Conservation (phyloP, 2,329 filamentous ascomycete genomes). For the Talaromyces atroroseus region DNA sequence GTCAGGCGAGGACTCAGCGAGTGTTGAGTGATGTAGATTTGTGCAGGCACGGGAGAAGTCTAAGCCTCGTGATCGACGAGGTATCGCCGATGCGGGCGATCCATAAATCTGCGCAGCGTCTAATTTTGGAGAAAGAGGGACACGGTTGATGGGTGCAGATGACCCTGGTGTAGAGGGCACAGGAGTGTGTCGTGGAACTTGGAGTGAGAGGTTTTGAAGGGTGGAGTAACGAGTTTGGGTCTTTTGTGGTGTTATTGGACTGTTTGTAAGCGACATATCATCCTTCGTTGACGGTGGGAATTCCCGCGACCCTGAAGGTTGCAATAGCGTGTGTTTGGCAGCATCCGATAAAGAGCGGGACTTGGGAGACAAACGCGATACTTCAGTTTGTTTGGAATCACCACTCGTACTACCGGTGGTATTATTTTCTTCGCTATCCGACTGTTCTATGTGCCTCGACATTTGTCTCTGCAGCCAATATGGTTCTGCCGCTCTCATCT, state of each 20-base stretch:
- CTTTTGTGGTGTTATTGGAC: constrained; percentile 60
- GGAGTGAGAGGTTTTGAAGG: constrained; percentile 61
- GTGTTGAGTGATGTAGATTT: constrained; percentile 88
- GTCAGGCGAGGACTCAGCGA: constrained; percentile 85
- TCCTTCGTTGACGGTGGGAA: constrained; percentile 56
- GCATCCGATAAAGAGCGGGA: constrained; percentile 63
- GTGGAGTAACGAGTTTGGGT: constrained; percentile 56
- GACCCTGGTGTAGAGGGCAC: constrained; percentile 41
- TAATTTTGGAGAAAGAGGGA: constrained; percentile 76
- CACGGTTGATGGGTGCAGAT: constrained; percentile 48
- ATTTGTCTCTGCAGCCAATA: constrained; percentile 13
- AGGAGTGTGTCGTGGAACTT: constrained; percentile 54
- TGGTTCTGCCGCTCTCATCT: constrained; percentile 12
- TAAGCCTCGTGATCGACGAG: constrained; percentile 79
- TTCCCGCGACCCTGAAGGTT: constrained; percentile 55
- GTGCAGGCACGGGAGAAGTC: constrained; percentile 93
- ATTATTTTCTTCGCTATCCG: constrained; percentile 9
- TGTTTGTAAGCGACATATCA: constrained; percentile 53
- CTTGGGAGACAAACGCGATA: constrained; percentile 40
- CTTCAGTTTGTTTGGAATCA: not conserved
- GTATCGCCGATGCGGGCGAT: constrained; percentile 80
- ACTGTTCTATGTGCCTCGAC: constrained; percentile 9
- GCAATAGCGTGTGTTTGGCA: constrained; percentile 53
- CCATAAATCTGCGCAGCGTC: constrained; percentile 80
- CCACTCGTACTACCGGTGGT: constrained; percentile 4